Percentiles rank a stretch among this genome's conserved stretches.
Conservation (phyloP, 2,329 filamentous ascomycete species). For the Ascochyta koolunga region DNA sequence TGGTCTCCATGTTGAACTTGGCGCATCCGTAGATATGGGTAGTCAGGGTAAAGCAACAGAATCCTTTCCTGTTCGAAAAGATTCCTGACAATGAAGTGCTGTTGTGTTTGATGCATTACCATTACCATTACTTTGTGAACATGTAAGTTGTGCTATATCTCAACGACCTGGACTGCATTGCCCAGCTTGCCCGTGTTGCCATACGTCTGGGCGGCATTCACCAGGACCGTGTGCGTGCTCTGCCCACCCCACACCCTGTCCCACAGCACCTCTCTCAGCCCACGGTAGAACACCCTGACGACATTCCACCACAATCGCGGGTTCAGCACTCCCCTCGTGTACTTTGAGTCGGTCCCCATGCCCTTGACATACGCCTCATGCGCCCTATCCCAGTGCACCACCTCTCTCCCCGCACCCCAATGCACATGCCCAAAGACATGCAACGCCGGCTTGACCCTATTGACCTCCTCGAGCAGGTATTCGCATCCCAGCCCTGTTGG, state of each 20-base stretch:
- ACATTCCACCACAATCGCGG: constrained; percentile 58
- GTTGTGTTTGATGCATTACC: constrained; percentile 39
- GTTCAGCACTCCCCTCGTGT: constrained; percentile 48
- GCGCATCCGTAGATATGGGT: constrained; percentile 33
- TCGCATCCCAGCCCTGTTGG: constrained; percentile 72
- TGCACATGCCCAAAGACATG: constrained; percentile 90
- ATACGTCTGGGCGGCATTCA: constrained; percentile 66
- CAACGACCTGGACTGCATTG: constrained; percentile 53
- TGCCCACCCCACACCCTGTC: constrained; percentile 63
- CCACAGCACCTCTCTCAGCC: constrained; percentile 64
- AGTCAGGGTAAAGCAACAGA: constrained; percentile 48
- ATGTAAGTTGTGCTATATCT: constrained; percentile 41
- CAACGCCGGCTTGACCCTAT: constrained; percentile 74
- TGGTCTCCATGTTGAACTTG: constrained; percentile 50
- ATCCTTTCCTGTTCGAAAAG: constrained; percentile 46
- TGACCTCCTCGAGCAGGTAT: constrained; percentile 72
- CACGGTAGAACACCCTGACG: constrained; percentile 58
- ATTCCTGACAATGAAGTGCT: constrained; percentile 41
- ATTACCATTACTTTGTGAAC: constrained; percentile 30
- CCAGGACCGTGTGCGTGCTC: constrained; percentile 58
- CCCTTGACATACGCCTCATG: constrained; percentile 76
- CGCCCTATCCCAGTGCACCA: constrained; percentile 75
- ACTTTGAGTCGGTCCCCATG: constrained; percentile 50
- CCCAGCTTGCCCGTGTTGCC: constrained; percentile 56
- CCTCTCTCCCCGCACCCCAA: constrained; percentile 71